Conservation (phyloP, 768 basidiomycete species). For the Trametes maxima region DNA sequence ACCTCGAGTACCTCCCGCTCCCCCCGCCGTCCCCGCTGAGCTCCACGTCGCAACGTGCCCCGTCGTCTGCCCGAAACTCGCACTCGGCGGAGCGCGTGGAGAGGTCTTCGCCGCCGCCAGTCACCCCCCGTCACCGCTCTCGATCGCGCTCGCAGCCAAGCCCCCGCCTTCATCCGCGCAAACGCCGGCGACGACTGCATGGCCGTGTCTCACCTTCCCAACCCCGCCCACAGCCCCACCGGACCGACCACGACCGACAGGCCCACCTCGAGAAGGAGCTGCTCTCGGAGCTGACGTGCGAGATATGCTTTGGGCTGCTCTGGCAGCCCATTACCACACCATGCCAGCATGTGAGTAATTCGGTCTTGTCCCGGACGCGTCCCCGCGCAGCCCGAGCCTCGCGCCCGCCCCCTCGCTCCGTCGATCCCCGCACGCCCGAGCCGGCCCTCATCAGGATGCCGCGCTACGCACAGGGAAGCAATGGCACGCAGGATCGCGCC, state of each 20-base stretch:
- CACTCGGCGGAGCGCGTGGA: background rate
- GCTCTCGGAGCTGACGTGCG: conserved; percentile 76
- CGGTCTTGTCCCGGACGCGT: conserved; percentile 9
- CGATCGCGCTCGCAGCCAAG: conserved; percentile 12
- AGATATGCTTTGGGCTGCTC: conserved; percentile 86
- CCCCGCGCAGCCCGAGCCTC: background rate
- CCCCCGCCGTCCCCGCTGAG: conserved; percentile 3
- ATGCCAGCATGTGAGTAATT: conserved; percentile 83
- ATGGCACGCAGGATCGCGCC: background rate
- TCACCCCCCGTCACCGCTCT: conserved; percentile 15
- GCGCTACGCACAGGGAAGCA: background rate
- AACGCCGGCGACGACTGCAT: conserved; percentile 32
- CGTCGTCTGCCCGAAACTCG: background rate
- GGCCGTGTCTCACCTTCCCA: conserved; percentile 33
- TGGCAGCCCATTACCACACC: conserved; percentile 90
- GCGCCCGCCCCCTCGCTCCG: background rate
- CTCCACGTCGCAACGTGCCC: background rate
- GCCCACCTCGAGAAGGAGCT: conserved; percentile 62
- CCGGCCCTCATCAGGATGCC: background rate
- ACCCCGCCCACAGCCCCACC: conserved; percentile 35
- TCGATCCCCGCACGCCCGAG: background rate
- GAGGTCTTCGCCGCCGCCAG: background rate
- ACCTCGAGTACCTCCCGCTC: conserved; percentile 22
- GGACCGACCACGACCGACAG: conserved; percentile 32
- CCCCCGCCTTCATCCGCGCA: conserved; percentile 33